A percentile compares a stretch with the other conserved stretches of the same genome.
phyloP scores from a whole-genome alignment of 164 flowering plant species.

The Annona cherimola region DNA sequence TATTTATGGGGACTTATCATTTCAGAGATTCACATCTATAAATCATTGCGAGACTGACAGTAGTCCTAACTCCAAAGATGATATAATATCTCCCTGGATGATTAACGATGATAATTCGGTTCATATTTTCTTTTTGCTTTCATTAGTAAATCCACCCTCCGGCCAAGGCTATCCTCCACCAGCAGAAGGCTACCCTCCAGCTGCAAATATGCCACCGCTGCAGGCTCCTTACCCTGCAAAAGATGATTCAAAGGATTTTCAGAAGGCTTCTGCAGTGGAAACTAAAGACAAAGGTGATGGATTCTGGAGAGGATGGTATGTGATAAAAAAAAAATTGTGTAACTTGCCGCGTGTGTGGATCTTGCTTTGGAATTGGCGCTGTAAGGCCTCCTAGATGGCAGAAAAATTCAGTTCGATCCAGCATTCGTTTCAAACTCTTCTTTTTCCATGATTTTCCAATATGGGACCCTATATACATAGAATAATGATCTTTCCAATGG shows the following conservation, averaged over 20 bases:
- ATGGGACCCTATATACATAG: too few species aligned
- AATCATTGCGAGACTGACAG: neutral
- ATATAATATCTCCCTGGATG: neutral
- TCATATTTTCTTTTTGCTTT: neutral
- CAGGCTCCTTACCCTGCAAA: conserved; percentile 4
- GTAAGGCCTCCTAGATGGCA: too few species aligned
- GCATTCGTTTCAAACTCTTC: too few species aligned
- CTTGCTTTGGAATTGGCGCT: too few species aligned
- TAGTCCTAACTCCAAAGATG: neutral
- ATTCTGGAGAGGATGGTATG: conserved; percentile 18
- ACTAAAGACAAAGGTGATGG: conserved; percentile 8
- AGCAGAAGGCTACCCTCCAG: neutral
- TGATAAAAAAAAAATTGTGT: neutral
- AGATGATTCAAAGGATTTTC: neutral
- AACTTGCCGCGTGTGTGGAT: too few species aligned
- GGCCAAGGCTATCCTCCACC: conserved; percentile 5
- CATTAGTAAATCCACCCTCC: neutral
- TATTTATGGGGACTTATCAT: neutral
- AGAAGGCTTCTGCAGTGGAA: neutral
- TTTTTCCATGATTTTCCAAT: too few species aligned
- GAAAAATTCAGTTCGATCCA: too few species aligned
- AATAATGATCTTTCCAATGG: too few species aligned
- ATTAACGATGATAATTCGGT: neutral
- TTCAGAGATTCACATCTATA: neutral
- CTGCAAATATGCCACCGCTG: neutral